Evolutionary conservation across 2,329 filamentous ascomycete species (phyloP), one percentile per base, ranked within the genome.

Genomic region (Cladosporium sp.): DNA sequence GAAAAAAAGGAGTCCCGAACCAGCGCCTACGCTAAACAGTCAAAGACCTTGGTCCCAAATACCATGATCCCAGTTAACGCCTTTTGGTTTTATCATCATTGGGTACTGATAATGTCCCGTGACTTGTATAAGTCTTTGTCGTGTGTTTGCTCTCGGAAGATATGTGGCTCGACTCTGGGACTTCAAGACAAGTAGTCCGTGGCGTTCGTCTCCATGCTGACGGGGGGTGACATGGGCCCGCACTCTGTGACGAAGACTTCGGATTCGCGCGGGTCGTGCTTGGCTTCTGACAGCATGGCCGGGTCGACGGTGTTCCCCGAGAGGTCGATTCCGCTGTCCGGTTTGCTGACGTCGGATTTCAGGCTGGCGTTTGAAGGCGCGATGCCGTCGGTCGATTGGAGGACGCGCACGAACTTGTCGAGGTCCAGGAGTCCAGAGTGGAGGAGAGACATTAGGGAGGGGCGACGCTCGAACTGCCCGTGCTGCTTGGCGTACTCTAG

Each of bases 401-500:
- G 25, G 25, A 51, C 39, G 33, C 40, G 35, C 13, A 55, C 55
- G 13, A 59, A 52, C 11, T 49, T 52, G 16, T 57, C 55, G 40
- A 59, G 33, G 29, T 55, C 43, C 15, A 45, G 38, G 22, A 58
- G 49, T 11, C 40, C 47, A 13, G 53, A 53, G 30, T 55, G 51
- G 32, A 55, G 47, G 7, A 57, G 50, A 16, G 42, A 43, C 53
- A 54, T 51, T 33, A 56, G 42, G 5, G 41, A 50, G 2, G 49
- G 53, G 7, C 45, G 49, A 20, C 49, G 43, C 22, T 53, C 51
- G 19, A 59, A 49, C 13, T 54, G 38, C 9, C 33, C 58, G 16
- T 55, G 39, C 2, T 25, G 35, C 38, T 58, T 55, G 2, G 59
- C 60, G 38, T 57, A 64, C 7, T 54, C 50, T 54, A 69, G 64